Percentiles rank a stretch among this genome's conserved stretches.
Conservation (phyloP, 192 early-diverging fungal genomes). For the Podila epigama region DNA sequence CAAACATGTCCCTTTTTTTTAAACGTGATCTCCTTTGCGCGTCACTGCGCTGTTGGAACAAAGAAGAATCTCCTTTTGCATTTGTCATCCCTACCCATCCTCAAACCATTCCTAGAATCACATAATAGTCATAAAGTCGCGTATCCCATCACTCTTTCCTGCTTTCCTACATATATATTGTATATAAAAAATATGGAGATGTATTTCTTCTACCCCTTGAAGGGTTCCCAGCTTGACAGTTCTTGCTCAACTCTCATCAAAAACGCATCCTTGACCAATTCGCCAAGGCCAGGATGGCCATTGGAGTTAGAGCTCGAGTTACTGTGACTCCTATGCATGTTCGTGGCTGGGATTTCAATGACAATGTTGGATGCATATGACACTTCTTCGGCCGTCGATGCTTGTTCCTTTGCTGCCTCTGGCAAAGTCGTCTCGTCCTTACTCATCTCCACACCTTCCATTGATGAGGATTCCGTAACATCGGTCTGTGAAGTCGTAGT, state of each 20-base stretch:
- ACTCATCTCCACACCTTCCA: constrained; percentile 13
- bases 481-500: neutral
- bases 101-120: too few relatives aligned
- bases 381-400: neutral
- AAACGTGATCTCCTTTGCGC: too few relatives aligned
- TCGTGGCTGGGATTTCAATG: neutral
- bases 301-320: constrained; percentile 2
- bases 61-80: too few relatives aligned
- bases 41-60: too few relatives aligned
- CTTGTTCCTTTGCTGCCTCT: neutral
- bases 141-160: too few relatives aligned
- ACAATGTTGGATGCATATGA: neutral
- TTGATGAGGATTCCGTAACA: neutral
- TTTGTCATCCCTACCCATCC: too few relatives aligned
- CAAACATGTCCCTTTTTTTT: too few relatives aligned
- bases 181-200: too few relatives aligned
- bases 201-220: constrained; percentile 6
- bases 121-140: too few relatives aligned
- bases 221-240: constrained; percentile 26
- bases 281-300: constrained; percentile 3
- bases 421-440: neutral
- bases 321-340: constrained; percentile 16
- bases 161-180: too few relatives aligned
- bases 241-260: constrained; percentile 37
- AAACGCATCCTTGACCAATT: constrained; percentile 33